These are phyloP conservation scores for Hyaloscypha hepaticicola DNA, from an alignment of 495 filamentous ascomycete species.

Conservation along the genomic window DNA sequence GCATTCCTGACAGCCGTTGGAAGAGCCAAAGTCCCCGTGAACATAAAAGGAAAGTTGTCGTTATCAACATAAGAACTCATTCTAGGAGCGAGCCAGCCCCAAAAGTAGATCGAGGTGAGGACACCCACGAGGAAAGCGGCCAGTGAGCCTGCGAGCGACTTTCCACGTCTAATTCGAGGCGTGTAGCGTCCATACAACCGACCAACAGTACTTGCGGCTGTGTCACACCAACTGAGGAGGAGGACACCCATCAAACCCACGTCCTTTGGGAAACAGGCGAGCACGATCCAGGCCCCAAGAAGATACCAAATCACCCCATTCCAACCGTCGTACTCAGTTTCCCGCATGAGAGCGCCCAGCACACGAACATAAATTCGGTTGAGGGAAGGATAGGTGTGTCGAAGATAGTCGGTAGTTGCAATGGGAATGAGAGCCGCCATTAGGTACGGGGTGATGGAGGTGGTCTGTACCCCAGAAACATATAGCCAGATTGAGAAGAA, in stretches of 20 bases:
- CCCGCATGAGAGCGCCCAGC: constrained; percentile 90
- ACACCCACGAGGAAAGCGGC: constrained; percentile 83
- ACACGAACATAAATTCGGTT: constrained; percentile 85
- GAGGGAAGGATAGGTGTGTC: constrained; percentile 74
- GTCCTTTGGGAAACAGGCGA: constrained; percentile 90
- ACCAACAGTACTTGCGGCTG: constrained; percentile 90
- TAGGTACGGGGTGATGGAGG: constrained; percentile 76
- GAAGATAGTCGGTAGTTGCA: constrained; percentile 73
- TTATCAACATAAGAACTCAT: constrained; percentile 65
- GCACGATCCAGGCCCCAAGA: constrained; percentile 79
- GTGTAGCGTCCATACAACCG: constrained; percentile 86
- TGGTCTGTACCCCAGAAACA: constrained; percentile 67
- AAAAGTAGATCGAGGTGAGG: constrained; percentile 77
- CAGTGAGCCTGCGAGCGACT: constrained; percentile 84
- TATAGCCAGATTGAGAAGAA: constrained; percentile 88
- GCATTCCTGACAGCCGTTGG: constrained; percentile 52
- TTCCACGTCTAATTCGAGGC: constrained; percentile 76
- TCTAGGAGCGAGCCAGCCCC: constrained; percentile 77
- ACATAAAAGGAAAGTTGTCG: constrained; percentile 70
- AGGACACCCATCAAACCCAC: constrained; percentile 86
- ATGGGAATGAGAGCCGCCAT: constrained; percentile 86
- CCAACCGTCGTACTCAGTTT: constrained; percentile 87
- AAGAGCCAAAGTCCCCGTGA: constrained; percentile 68
- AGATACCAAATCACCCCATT: constrained; percentile 98
- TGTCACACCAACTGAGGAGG: constrained; percentile 96